Percentiles rank a stretch among this genome's conserved stretches.
Conservation (phyloP, 2,329 filamentous ascomycete species). For the Colletotrichum sp. region DNA sequence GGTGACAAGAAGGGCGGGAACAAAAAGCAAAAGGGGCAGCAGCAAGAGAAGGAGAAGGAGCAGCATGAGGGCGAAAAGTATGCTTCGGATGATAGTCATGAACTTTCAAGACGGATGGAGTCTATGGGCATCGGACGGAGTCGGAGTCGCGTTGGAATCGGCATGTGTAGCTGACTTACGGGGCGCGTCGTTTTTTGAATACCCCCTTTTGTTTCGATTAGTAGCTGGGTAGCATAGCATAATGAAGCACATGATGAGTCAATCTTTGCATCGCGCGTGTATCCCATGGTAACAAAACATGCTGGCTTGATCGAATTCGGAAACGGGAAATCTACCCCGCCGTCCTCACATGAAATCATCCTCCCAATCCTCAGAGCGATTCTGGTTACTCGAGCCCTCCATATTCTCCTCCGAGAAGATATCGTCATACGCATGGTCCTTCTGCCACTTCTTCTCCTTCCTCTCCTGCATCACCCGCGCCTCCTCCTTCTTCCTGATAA, state of each 20-base stretch:
- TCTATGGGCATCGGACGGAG: constrained; percentile 35
- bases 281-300: neutral
- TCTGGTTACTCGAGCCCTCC: constrained; percentile 81
- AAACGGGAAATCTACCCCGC: neutral
- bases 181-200: neutral
- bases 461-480: constrained; percentile 76
- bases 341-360: constrained; percentile 87
- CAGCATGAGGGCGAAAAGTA: constrained; percentile 8
- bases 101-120: constrained; percentile 34
- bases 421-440: constrained; percentile 98
- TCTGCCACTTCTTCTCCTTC: constrained; percentile 90
- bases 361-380: constrained; percentile 76
- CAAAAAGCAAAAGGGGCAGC: neutral
- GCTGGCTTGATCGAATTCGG: neutral
- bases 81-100: constrained; percentile 2
- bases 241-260: neutral
- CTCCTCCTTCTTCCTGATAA: constrained; percentile 79
- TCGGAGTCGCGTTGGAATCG: constrained; percentile 16
- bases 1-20: neutral
- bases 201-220: constrained; percentile 5
- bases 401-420: constrained; percentile 85
- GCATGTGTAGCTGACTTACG: constrained; percentile 24
- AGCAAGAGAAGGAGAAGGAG: neutral
- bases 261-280: neutral
- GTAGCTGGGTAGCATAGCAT: neutral